These are phyloP conservation scores for Verticillium klebahnii DNA, from an alignment of 2,329 filamentous ascomycete genomes.

Conservation along the genomic window DNA sequence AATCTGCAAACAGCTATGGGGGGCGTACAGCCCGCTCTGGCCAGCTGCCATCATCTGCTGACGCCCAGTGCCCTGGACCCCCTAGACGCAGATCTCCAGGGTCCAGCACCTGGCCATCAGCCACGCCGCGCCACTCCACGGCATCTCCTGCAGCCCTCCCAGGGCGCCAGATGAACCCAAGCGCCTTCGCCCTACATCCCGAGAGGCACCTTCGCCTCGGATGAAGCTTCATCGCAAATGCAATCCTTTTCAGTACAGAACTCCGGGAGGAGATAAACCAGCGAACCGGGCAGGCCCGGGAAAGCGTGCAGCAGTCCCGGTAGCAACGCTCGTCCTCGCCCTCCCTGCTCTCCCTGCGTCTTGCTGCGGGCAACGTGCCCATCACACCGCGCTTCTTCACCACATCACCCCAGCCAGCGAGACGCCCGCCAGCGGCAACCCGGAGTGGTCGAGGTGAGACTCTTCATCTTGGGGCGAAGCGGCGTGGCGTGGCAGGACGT, in stretches of 20 bases:
- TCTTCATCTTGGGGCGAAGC: not conserved
- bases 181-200: not conserved
- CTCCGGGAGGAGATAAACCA: too few species aligned
- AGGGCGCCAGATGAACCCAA: not conserved
- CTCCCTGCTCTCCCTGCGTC: not conserved
- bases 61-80: not conserved
- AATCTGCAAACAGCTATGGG: too few species aligned
- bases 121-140: not conserved
- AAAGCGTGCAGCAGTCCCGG: not conserved
- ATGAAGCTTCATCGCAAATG: too few species aligned
- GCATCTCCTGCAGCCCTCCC: not conserved
- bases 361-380: not conserved
- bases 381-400: not conserved
- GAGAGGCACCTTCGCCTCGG: not conserved
- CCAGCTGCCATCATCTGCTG: not conserved
- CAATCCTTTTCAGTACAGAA: too few species aligned
- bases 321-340: not conserved
- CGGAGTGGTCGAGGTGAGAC: not conserved
- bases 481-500: not conserved
- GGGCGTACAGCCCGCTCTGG: too few species aligned
- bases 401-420: not conserved
- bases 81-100: not conserved
- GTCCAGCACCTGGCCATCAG: not conserved
- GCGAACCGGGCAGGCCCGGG: not conserved
- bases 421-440: not conserved